Percentiles rank a stretch among this genome's conserved stretches.
These are phyloP conservation scores for Globisporangium spinosum DNA, from an alignment of 352 stramenopile species.

Conservation along the genomic window DNA sequence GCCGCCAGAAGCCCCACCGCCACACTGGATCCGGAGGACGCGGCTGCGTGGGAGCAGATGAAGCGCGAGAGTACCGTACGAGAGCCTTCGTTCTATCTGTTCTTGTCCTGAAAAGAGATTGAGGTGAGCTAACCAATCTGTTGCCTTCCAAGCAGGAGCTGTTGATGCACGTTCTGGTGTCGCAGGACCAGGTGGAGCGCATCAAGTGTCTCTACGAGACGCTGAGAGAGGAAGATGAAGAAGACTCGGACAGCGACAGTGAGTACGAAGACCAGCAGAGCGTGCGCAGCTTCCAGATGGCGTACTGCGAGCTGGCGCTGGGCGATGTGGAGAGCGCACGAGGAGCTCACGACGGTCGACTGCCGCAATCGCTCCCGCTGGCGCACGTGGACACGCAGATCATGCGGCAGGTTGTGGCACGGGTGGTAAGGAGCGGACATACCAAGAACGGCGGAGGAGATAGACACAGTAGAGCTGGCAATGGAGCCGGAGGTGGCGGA, in stretches of 20 bases:
- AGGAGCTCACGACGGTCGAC: slow-evolving; percentile 11
- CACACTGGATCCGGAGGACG: slow-evolving; percentile 6
- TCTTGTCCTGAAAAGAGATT: not conserved
- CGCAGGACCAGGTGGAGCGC: slow-evolving; percentile 21
- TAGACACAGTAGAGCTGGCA: not conserved
- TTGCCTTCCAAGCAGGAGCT: slow-evolving; percentile 29
- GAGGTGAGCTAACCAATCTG: not conserved
- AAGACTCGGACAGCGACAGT: not conserved
- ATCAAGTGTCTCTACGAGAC: slow-evolving; percentile 11
- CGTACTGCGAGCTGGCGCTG: slow-evolving; percentile 28
- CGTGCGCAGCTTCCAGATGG: slow-evolving; percentile 29
- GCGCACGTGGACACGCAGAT: slow-evolving; percentile 15
- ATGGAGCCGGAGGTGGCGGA: not conserved
- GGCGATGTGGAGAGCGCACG: slow-evolving; percentile 11
- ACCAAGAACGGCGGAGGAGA: not conserved
- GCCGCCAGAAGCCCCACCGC: not conserved
- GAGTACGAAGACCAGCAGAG: slow-evolving; percentile 22
- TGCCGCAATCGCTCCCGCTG: slow-evolving; percentile 13
- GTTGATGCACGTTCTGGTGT: slow-evolving; percentile 37
- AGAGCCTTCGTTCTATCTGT: not conserved
- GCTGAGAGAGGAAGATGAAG: not conserved
- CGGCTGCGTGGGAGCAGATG: slow-evolving; percentile 16
- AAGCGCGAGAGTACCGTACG: slow-evolving; percentile 32
- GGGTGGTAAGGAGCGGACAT: not conserved
- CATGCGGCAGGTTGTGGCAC: not conserved